Evolutionary conservation across 345 rosid genomes (phyloP).

Genomic region (Rhodamnia argentea): DNA sequence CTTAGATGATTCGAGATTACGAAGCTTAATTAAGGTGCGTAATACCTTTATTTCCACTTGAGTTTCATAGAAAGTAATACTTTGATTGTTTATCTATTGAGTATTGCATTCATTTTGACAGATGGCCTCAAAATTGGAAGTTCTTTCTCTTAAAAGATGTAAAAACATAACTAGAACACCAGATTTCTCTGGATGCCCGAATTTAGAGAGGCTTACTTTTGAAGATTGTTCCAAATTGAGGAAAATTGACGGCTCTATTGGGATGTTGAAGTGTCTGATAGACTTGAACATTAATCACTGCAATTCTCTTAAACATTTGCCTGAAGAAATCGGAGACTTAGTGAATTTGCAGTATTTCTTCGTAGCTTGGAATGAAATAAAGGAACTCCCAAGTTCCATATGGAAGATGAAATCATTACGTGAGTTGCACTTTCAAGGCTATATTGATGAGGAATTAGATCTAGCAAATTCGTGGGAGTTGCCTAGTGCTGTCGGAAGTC

Average conservation of each 20-base stretch:
- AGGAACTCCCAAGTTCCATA: not conserved
- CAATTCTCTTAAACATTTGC: rapidly evolving
- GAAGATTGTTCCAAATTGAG: rapidly evolving
- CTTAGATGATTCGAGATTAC: rapidly evolving
- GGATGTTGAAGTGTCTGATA: not conserved
- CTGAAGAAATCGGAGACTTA: not conserved
- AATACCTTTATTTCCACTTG: no score
- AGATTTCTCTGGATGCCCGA: rapidly evolving
- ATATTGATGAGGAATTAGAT: no score
- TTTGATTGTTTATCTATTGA: not conserved
- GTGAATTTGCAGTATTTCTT: not conserved
- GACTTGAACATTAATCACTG: rapidly evolving
- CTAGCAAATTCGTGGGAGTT: no score
- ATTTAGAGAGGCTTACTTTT: not conserved
- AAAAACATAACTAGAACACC: rapidly evolving
- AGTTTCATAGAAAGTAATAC: not conserved
- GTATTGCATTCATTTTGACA: not conserved
- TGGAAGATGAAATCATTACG: not conserved
- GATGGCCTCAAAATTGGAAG: not conserved
- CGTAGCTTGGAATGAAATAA: rapidly evolving
- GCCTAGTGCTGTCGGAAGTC: rapidly evolving
- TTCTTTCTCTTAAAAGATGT: rapidly evolving
- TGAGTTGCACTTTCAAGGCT: rapidly evolving
- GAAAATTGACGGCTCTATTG: not conserved
- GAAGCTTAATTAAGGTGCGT: rapidly evolving